Percentiles rank a stretch among this genome's conserved stretches.
phyloP scores from a whole-genome alignment of 2,329 filamentous ascomycete genomes.

The Corinectria fuckeliana region DNA sequence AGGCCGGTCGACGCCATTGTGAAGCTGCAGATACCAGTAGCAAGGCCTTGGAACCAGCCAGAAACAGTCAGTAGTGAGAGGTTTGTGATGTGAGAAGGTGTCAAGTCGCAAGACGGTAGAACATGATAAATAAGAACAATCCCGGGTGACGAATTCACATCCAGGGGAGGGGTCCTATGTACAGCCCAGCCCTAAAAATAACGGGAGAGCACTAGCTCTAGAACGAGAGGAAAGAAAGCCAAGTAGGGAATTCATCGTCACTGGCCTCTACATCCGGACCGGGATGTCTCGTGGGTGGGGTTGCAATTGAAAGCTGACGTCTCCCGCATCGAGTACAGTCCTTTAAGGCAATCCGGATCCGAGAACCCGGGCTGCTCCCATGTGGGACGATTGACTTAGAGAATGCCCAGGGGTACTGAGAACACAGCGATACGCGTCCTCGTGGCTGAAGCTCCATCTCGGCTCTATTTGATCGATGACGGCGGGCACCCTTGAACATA shows the following conservation, averaged over 20 bases:
- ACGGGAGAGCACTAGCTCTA: neutral
- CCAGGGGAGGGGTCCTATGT: neutral
- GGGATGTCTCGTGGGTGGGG: too few species aligned
- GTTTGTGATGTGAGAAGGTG: neutral
- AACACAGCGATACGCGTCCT: neutral
- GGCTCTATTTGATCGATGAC: neutral
- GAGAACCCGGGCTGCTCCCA: too few species aligned
- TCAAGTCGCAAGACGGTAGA: neutral
- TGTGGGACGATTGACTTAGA: neutral
- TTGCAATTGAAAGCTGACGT: too few species aligned
- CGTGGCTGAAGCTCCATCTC: neutral
- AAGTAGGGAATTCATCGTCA: neutral
- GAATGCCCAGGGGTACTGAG: neutral
- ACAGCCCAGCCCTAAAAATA: neutral
- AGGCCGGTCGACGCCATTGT: neutral
- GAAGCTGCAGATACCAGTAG: neutral
- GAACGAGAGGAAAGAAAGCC: neutral
- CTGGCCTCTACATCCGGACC: too few species aligned
- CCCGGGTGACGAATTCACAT: too few species aligned
- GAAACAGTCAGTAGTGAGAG: neutral
- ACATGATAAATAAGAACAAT: neutral
- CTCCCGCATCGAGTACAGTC: too few species aligned
- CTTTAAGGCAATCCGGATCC: too few species aligned
- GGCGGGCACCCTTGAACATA: neutral
- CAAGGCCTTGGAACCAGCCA: neutral